Evolutionary conservation across 1,284 basidiomycete genomes (phyloP), one percentile per base, ranked within the genome.

Genomic region (Stereum hirsutum): DNA sequence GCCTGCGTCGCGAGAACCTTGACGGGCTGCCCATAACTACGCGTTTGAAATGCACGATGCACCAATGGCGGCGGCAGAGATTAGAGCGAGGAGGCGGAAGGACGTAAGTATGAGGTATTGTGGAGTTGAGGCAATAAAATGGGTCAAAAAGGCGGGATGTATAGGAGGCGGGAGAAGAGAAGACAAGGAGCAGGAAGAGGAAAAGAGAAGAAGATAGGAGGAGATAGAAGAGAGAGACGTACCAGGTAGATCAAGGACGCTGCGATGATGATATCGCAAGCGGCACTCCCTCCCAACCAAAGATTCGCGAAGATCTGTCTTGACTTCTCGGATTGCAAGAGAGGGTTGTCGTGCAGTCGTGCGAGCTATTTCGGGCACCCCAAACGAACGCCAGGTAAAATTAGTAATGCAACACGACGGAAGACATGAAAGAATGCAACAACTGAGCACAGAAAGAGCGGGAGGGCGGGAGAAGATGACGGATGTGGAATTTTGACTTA

Each of bases 241-340:
- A 42, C 41, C 23, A 42, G 24, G 33, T 33, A 26, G 3, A 42
- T 23, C 41, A 43, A 36, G 33, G 23, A 27, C 11, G n/a, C 6
- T 21, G 24, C 41, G 24, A 36, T 36, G 10, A 28, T 14, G 6
- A 26, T 8, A 34, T 43, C 33, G 10, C 7, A 21, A 15, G 17
- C 15, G 6, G n/a, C 41, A 34, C 41, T 43, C 11, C 41, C 41
- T n/a, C 17, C 41, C 6, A 42, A 20, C 41, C 41, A 42, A 5
- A 28, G n/a, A n/a, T n/a, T n/a, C n/a, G n/a, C n/a, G n/a, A n/a
- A n/a, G n/a, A n/a, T n/a, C n/a, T n/a, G n/a, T n/a, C n/a, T n/a
- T n/a, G n/a, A n/a, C n/a, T n/a, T n/a, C n/a, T n/a, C n/a, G n/a
- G n/a, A n/a, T n/a, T n/a, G n/a, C n/a, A n/a, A n/a, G n/a, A n/a